These are phyloP conservation scores for Vitis vinifera DNA, from an alignment of 164 flowering plant genomes.

Conservation along the genomic window ASM3070453v1 NC_081812.1:12377001-12377500, in stretches of 20 bases:
- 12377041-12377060: constrained; percentile 77
- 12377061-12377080: constrained; percentile 97
- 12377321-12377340: constrained; percentile 80
- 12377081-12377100: constrained; percentile 97
- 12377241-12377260: constrained; percentile 66
- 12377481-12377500: constrained; percentile 86
- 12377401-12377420: constrained; percentile 92
- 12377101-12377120: constrained; percentile 90
- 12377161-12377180: constrained; percentile 96
- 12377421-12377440: constrained; percentile 90
- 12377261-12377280: constrained; percentile 85
- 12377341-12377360: constrained; percentile 84
- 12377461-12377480: constrained; percentile 95
- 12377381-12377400: constrained; percentile 98
- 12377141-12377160: constrained; percentile 90
- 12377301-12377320: constrained; percentile 94
- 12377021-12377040: constrained; percentile 91
- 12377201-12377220: constrained; percentile 96
- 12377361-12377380: constrained; percentile 98
- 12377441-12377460: constrained; percentile 99
- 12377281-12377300: constrained; percentile 80
- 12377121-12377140: constrained; percentile 94
- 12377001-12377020: constrained; percentile 97
- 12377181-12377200: constrained; percentile 97
- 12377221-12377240: constrained; percentile 92